Conservation (phyloP, 306 rosid genomes). For the Vigna angularis region DNA sequence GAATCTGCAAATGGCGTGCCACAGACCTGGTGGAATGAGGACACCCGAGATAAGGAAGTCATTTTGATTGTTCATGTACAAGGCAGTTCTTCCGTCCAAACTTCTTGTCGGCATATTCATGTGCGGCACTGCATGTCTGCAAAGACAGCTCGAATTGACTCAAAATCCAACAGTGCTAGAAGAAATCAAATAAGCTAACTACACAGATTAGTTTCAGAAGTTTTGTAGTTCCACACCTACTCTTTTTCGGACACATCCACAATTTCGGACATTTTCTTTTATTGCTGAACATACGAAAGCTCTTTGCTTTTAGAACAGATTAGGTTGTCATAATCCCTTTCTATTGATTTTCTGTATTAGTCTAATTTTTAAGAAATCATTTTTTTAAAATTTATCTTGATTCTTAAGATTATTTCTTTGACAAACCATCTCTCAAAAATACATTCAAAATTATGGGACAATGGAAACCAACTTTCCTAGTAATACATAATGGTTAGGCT, state of each 20-base stretch:
- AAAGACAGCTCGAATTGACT: slow-evolving; percentile 60
- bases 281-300: slow-evolving; percentile 17
- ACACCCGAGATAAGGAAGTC: slow-evolving; percentile 82
- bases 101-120: slow-evolving; percentile 54
- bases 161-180: slow-evolving; percentile 62
- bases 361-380: slow-evolving; percentile 1
- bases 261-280: slow-evolving; percentile 28
- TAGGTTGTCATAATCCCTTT: slow-evolving; percentile 30
- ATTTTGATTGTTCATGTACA: slow-evolving; percentile 65
- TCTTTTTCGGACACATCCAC: slow-evolving; percentile 16
- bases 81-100: slow-evolving; percentile 70
- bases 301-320: slow-evolving; percentile 30
- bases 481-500: too few relatives aligned
- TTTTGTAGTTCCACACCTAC: slow-evolving; percentile 24
- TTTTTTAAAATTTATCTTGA: background rate
- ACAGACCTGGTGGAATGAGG: slow-evolving; percentile 88
- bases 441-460: too few relatives aligned
- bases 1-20: slow-evolving; percentile 79
- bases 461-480: too few relatives aligned
- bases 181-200: slow-evolving; percentile 52
- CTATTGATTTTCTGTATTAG: background rate
- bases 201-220: slow-evolving; percentile 42
- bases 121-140: slow-evolving; percentile 77
- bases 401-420: background rate
- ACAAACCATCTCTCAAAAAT: background rate